phyloP scores from a whole-genome alignment of 768 basidiomycete genomes.

The Scleroderma bovista region DNA sequence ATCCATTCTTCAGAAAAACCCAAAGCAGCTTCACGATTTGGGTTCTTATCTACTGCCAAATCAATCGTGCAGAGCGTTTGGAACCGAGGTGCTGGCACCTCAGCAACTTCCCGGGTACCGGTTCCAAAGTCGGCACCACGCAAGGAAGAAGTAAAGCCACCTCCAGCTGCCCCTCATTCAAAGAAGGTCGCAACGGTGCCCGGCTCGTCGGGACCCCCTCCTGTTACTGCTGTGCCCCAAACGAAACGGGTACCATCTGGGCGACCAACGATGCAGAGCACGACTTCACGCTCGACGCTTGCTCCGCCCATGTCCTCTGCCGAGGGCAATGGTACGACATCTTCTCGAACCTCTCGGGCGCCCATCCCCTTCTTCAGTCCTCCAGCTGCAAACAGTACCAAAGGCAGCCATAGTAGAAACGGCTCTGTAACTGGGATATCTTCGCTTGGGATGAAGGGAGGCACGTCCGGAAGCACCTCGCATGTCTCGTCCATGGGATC shows the following conservation, averaged over 20 bases:
- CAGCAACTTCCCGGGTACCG: constrained; percentile 20
- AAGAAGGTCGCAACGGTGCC: constrained; percentile 19
- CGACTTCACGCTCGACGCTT: constrained; percentile 11
- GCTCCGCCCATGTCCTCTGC: constrained; percentile 6
- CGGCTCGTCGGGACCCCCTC: constrained; percentile 18
- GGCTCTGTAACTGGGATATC: constrained; percentile 25
- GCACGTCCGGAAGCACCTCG: constrained; percentile 17
- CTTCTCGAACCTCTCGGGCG: constrained; percentile 15
- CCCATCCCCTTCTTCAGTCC: constrained; percentile 15
- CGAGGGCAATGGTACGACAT: constrained; percentile 6
- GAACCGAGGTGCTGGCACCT: constrained; percentile 45
- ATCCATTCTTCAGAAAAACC: constrained; percentile 30
- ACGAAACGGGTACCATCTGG: constrained; percentile 14
- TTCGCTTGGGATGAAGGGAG: constrained; percentile 36
- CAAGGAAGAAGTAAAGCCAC: constrained; percentile 11
- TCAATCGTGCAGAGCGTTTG: constrained; percentile 69
- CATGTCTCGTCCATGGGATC: constrained; percentile 25
- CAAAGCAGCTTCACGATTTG: constrained; percentile 47
- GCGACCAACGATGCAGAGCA: not conserved
- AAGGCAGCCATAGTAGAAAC: constrained; percentile 9
- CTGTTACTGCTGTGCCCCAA: constrained; percentile 7
- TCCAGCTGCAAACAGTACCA: constrained; percentile 8
- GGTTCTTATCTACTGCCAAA: constrained; percentile 67
- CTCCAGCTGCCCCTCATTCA: not conserved
- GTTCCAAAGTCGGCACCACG: constrained; percentile 20